phyloP scores from a whole-genome alignment of 1,284 basidiomycete species.

The Filobasidium uniguttulatum region DNA sequence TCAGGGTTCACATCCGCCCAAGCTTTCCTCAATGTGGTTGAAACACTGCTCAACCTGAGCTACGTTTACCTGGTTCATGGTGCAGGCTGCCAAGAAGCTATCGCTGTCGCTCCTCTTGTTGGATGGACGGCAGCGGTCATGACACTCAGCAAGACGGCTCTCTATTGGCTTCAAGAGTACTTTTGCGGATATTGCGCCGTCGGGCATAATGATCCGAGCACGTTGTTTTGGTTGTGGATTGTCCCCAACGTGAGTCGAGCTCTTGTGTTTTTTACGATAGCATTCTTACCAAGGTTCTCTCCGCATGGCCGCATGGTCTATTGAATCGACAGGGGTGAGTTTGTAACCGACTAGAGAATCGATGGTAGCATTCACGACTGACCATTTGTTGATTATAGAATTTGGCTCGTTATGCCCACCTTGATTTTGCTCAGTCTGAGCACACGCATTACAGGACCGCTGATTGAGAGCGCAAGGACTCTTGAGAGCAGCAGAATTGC shows the following conservation, averaged over 20 bases:
- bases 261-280: not conserved
- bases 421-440: not conserved
- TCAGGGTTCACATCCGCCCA: slow-evolving; percentile 81
- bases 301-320: too few relatives aligned
- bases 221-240: slow-evolving; percentile 52
- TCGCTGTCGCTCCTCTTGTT: slow-evolving; percentile 51
- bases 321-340: too few relatives aligned
- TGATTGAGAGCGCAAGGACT: too few relatives aligned
- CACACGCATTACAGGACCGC: not conserved
- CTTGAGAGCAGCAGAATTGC: too few relatives aligned
- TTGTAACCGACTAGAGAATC: too few relatives aligned
- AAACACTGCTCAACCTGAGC: slow-evolving; percentile 56
- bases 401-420: slow-evolving; percentile 6
- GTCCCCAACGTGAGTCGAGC: slow-evolving; percentile 57
- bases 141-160: slow-evolving; percentile 69
- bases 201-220: slow-evolving; percentile 54
- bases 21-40: slow-evolving; percentile 63
- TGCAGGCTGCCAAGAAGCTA: slow-evolving; percentile 32
- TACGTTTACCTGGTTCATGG: slow-evolving; percentile 65
- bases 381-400: too few relatives aligned
- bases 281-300: not conserved
- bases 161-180: slow-evolving; percentile 57
- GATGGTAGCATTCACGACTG: too few relatives aligned
- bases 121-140: slow-evolving; percentile 59
- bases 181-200: slow-evolving; percentile 46